Evolutionary conservation across 2,329 filamentous ascomycete species (phyloP).

Genomic region (Venturia effusa): DNA sequence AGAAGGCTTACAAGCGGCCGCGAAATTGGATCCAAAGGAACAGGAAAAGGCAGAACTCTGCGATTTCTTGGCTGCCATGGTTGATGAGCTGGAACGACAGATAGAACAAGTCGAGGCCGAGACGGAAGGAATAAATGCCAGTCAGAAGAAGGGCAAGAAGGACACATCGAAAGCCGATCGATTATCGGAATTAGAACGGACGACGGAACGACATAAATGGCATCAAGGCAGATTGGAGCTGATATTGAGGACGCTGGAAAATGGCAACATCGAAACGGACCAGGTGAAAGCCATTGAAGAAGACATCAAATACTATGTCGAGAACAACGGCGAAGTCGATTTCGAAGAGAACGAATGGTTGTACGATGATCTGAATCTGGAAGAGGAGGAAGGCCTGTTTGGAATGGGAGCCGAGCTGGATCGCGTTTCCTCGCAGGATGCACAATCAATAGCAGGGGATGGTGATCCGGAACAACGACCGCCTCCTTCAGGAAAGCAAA

Average conservation of each 20-base stretch:
- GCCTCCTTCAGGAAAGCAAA: constrained; percentile 40
- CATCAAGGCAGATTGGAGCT: constrained; percentile 89
- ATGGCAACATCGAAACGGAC: constrained; percentile 78
- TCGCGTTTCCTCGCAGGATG: constrained; percentile 86
- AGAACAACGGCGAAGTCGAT: constrained; percentile 77
- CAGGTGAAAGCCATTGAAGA: constrained; percentile 85
- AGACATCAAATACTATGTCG: constrained; percentile 88
- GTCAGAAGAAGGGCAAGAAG: constrained; percentile 91
- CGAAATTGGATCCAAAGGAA: constrained; percentile 94
- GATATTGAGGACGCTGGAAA: constrained; percentile 80
- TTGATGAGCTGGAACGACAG: constrained; percentile 87
- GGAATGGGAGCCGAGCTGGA: constrained; percentile 75
- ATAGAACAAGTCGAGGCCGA: constrained; percentile 91
- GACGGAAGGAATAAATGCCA: constrained; percentile 72
- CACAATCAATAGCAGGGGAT: constrained; percentile 85
- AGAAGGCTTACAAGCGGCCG: constrained; percentile 83
- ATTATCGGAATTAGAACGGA: constrained; percentile 71
- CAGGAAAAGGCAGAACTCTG: constrained; percentile 83
- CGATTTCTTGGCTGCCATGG: constrained; percentile 76
- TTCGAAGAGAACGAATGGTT: constrained; percentile 90
- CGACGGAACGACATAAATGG: constrained; percentile 92
- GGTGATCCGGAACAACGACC: constrained; percentile 31
- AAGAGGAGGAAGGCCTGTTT: constrained; percentile 82
- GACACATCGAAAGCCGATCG: constrained; percentile 74
- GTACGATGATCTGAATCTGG: constrained; percentile 87